A percentile compares a stretch with the other conserved stretches of the same genome.
Conservation (phyloP, 192 early-diverging fungal species). For the Kickxella alabastrina region DNA sequence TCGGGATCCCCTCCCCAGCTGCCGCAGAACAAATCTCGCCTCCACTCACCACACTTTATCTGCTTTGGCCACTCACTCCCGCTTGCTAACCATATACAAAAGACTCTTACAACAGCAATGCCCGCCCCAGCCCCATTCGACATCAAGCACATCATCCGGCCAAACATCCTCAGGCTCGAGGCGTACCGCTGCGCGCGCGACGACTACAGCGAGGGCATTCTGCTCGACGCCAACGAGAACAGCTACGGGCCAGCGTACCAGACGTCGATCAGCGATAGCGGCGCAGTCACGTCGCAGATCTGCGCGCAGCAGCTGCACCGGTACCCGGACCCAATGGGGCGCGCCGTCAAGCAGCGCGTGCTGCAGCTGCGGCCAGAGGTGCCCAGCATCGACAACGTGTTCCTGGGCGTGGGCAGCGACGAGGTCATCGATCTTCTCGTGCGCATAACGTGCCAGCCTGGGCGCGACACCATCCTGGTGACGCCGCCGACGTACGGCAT, state of each 20-base stretch:
- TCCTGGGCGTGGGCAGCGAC: constrained; percentile 96
- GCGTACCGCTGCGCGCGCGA: constrained; percentile 98
- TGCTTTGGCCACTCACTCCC: too few relatives aligned
- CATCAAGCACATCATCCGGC: constrained; percentile 64
- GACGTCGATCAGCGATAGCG: constrained; percentile 28
- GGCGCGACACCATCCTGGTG: constrained; percentile 86
- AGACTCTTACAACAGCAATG: too few relatives aligned
- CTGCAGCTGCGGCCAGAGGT: constrained; percentile 65
- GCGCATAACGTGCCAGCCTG: constrained; percentile 85
- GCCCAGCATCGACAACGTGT: constrained; percentile 67
- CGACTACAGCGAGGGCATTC: constrained; percentile 79
- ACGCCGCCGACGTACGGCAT: constrained; percentile 99
- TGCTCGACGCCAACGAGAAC: constrained; percentile 99
- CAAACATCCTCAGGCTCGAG: constrained; percentile 74
- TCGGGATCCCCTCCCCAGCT: too few relatives aligned
- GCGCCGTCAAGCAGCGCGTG: constrained; percentile 72
- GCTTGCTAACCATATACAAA: too few relatives aligned
- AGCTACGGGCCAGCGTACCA: constrained; percentile 68
- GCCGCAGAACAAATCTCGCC: too few relatives aligned
- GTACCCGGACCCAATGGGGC: constrained; percentile 94
- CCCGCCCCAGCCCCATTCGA: constrained; percentile 48
- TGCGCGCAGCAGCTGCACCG: constrained; percentile 67
- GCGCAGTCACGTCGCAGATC: constrained; percentile 11
- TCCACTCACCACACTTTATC: too few relatives aligned
- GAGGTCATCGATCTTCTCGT: constrained; percentile 92